These are phyloP conservation scores for Dimargaris verticillata DNA, from an alignment of 192 early-diverging fungal genomes.

Conservation along the genomic window DNA sequence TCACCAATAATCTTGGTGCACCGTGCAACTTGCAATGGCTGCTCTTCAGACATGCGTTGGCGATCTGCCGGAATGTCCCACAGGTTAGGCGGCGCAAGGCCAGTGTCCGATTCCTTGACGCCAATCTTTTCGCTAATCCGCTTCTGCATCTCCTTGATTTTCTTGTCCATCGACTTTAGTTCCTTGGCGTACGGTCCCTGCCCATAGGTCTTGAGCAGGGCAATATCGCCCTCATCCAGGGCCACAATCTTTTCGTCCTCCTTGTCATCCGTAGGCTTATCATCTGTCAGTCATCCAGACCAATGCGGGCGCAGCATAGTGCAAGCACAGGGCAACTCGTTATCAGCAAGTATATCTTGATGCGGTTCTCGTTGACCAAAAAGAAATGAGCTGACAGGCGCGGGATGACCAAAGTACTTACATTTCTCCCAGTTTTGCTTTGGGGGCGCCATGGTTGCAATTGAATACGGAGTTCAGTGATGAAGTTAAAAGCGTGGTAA, in stretches of 20 bases:
- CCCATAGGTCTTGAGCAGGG: slow-evolving; percentile 85
- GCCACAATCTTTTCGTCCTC: slow-evolving; percentile 82
- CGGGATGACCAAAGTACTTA: slow-evolving; percentile 24
- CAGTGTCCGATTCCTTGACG: slow-evolving; percentile 96
- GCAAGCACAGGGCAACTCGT: not conserved
- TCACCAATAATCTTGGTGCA: slow-evolving; percentile 98
- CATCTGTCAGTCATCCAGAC: slow-evolving; percentile 32
- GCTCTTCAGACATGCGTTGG: slow-evolving; percentile 92
- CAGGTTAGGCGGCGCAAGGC: slow-evolving; percentile 88
- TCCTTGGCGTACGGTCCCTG: slow-evolving; percentile 96
- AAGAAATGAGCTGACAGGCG: not conserved
- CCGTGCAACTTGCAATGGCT: slow-evolving; percentile 73
- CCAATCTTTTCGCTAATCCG: slow-evolving; percentile 98
- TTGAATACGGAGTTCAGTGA: too few species aligned
- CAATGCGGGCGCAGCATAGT: not conserved
- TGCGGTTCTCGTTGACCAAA: not conserved
- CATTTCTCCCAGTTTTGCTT: slow-evolving; percentile 97
- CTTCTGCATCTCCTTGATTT: slow-evolving; percentile 96
- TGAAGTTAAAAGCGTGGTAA: too few species aligned
- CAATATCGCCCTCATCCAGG: slow-evolving; percentile 84
- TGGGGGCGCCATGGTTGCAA: slow-evolving; percentile 58
- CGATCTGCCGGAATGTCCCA: slow-evolving; percentile 99
- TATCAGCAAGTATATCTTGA: not conserved
- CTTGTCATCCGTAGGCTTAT: slow-evolving; percentile 57
- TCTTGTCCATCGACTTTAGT: slow-evolving; percentile 80